phyloP scores from a whole-genome alignment of 345 rosid genomes.

The Rhizophora apiculata region DNA sequence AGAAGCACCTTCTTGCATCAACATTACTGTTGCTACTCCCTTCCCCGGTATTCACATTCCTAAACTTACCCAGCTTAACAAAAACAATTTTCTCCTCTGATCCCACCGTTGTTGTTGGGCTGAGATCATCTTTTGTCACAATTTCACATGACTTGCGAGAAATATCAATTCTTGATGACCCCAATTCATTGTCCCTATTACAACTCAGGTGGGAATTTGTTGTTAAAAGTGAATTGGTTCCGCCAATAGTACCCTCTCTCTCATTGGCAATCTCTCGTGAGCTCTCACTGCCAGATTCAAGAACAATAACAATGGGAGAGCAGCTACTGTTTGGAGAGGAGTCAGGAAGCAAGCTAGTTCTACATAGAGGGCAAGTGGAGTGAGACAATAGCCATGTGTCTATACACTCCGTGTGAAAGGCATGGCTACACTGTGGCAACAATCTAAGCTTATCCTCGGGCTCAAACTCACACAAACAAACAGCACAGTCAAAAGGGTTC shows the following conservation, averaged over 20 bases:
- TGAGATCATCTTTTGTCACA: slow-evolving; percentile 25
- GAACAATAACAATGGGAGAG: slow-evolving; percentile 71
- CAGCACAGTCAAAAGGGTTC: slow-evolving; percentile 92
- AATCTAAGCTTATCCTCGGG: slow-evolving; percentile 87
- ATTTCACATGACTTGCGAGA: slow-evolving; percentile 38
- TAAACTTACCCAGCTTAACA: slow-evolving; percentile 85
- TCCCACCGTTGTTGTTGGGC: slow-evolving; percentile 26
- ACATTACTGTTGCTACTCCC: slow-evolving; percentile 41
- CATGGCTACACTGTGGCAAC: slow-evolving; percentile 97
- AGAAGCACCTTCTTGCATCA: slow-evolving; percentile 78
- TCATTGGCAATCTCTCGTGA: slow-evolving; percentile 60
- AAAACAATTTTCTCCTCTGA: slow-evolving; percentile 64
- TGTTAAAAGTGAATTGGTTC: slow-evolving; percentile 37
- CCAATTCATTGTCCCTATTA: slow-evolving; percentile 36
- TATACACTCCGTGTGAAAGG: slow-evolving; percentile 96
- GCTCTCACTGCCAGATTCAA: slow-evolving; percentile 87
- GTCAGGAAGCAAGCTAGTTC: slow-evolving; percentile 76
- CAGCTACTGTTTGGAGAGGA: slow-evolving; percentile 42
- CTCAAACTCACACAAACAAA: slow-evolving; percentile 94
- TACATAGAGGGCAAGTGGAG: slow-evolving; percentile 94
- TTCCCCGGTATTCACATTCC: slow-evolving; percentile 62
- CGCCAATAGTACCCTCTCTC: slow-evolving; percentile 39
- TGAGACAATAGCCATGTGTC: slow-evolving; percentile 99
- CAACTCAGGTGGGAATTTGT: slow-evolving; percentile 43
- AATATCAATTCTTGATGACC: slow-evolving; percentile 41